These are phyloP conservation scores for Saturnispora mendoncae DNA, from an alignment of 805 yeast species.

Conservation along the genomic window DNA sequence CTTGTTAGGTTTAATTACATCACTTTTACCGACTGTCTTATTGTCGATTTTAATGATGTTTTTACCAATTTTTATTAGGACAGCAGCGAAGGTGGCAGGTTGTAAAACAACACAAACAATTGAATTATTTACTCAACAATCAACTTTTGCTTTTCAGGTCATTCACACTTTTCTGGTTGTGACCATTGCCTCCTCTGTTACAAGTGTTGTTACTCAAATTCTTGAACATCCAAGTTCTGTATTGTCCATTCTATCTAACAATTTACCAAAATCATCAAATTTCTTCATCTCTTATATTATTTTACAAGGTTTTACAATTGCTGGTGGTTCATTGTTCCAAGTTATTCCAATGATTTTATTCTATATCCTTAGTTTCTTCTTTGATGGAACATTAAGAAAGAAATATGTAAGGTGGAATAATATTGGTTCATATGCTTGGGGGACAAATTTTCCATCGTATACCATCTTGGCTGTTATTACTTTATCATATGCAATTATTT, in stretches of 20 bases:
- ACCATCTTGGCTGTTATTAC: constrained; percentile 62
- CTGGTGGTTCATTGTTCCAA: constrained; percentile 61
- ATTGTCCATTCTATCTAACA: constrained; percentile 51
- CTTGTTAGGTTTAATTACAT: constrained; percentile 56
- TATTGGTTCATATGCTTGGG: constrained; percentile 54
- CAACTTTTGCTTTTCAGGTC: constrained; percentile 62
- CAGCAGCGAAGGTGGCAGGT: constrained; percentile 55
- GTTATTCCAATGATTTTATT: constrained; percentile 48
- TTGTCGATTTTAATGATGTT: constrained; percentile 58
- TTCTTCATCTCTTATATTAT: constrained; percentile 61
- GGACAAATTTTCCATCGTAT: constrained; percentile 69
- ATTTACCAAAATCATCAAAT: constrained; percentile 65
- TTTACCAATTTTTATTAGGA: constrained; percentile 56
- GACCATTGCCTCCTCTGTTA: constrained; percentile 62
- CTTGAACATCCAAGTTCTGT: constrained; percentile 49
- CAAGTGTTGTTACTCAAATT: constrained; percentile 57
- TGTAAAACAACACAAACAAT: constrained; percentile 46
- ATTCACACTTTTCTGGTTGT: constrained; percentile 65
- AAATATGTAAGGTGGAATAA: constrained; percentile 51
- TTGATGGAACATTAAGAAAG: constrained; percentile 61
- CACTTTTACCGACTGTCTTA: constrained; percentile 59
- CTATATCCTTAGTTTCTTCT: constrained; percentile 45
- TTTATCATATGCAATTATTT: constrained; percentile 59
- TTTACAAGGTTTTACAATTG: constrained; percentile 57
- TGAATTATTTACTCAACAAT: constrained; percentile 57